phyloP scores from a whole-genome alignment of 371 early-diverging fungal species.

The Blakeslea trispora region DNA sequence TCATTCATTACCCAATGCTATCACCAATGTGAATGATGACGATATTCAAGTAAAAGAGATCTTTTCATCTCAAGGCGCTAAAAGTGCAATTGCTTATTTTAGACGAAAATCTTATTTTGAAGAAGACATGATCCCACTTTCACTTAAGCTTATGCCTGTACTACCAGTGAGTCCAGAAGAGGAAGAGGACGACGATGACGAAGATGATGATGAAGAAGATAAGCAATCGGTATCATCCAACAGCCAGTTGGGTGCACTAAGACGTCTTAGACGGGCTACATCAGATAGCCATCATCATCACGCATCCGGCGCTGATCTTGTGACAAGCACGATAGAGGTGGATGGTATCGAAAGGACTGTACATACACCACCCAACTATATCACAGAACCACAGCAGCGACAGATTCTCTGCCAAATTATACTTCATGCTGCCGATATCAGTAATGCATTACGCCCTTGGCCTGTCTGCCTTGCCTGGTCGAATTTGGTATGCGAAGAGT shows the following conservation, averaged over 20 bases:
- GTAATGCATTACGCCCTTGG: slow-evolving; percentile 87
- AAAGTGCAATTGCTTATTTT: slow-evolving; percentile 41
- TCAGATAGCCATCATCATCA: slow-evolving; percentile 4
- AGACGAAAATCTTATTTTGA: slow-evolving; percentile 34
- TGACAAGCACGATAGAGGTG: slow-evolving; percentile 5
- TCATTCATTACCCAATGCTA: background rate
- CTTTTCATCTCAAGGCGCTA: slow-evolving; percentile 40
- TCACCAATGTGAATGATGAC: background rate
- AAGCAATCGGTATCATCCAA: too few relatives aligned
- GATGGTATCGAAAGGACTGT: slow-evolving; percentile 10
- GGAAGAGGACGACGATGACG: slow-evolving; percentile 12
- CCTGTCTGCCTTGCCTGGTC: slow-evolving; percentile 84
- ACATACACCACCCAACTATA: slow-evolving; percentile 24
- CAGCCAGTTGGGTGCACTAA: background rate
- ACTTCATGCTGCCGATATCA: slow-evolving; percentile 88
- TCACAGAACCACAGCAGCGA: slow-evolving; percentile 29
- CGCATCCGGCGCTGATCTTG: slow-evolving; percentile 15
- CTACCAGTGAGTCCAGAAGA: slow-evolving; percentile 27
- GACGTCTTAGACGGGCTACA: background rate
- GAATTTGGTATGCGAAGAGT: slow-evolving; percentile 82
- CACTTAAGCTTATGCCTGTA: slow-evolving; percentile 18
- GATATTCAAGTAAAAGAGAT: slow-evolving; percentile 38
- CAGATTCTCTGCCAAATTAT: slow-evolving; percentile 68
- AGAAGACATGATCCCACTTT: slow-evolving; percentile 23
- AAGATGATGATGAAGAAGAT: slow-evolving; percentile 3